Conservation (phyloP, 1,139 yeast species). For the Spathaspora sp. region DNA sequence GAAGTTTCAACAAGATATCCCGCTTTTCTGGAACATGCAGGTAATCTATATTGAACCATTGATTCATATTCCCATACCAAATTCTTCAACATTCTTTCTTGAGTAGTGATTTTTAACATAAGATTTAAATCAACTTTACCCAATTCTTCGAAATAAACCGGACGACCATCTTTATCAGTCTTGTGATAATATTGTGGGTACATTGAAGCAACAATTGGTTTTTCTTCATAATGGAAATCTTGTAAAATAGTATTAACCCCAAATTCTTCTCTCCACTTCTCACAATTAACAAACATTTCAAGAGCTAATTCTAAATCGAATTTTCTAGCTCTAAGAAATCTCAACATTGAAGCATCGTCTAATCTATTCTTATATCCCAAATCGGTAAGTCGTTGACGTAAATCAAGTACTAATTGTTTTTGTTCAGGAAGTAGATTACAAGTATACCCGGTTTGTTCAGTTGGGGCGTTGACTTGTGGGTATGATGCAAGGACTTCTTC, state of each 20-base stretch:
- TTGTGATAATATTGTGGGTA: conserved; percentile 98
- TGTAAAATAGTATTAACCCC: conserved; percentile 84
- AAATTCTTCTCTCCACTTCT: conserved; percentile 84
- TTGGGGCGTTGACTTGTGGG: conserved; percentile 68
- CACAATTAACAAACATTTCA: conserved; percentile 84
- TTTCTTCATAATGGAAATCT: conserved; percentile 89
- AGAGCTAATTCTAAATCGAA: conserved; percentile 79
- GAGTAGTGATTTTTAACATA: conserved; percentile 91
- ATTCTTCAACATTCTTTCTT: conserved; percentile 94
- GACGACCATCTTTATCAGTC: conserved; percentile 95
- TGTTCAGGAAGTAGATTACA: conserved; percentile 78
- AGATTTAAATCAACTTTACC: conserved; percentile 87
- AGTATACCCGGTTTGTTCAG: conserved; percentile 70
- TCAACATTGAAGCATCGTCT: conserved; percentile 85
- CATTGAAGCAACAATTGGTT: conserved; percentile 81
- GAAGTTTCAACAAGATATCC: conserved; percentile 88
- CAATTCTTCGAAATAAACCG: conserved; percentile 89
- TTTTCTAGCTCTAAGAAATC: conserved; percentile 94
- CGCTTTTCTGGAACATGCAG: conserved; percentile 87
- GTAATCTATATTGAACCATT: conserved; percentile 77
- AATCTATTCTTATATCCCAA: conserved; percentile 71
- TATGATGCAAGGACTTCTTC: conserved; percentile 47
- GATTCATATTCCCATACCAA: conserved; percentile 98
- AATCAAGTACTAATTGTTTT: conserved; percentile 52
- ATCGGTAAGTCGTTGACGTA: conserved; percentile 57